Evolutionary conservation across 352 stramenopile genomes (phyloP).

Genomic region (Phytopythium montanum): DNA sequence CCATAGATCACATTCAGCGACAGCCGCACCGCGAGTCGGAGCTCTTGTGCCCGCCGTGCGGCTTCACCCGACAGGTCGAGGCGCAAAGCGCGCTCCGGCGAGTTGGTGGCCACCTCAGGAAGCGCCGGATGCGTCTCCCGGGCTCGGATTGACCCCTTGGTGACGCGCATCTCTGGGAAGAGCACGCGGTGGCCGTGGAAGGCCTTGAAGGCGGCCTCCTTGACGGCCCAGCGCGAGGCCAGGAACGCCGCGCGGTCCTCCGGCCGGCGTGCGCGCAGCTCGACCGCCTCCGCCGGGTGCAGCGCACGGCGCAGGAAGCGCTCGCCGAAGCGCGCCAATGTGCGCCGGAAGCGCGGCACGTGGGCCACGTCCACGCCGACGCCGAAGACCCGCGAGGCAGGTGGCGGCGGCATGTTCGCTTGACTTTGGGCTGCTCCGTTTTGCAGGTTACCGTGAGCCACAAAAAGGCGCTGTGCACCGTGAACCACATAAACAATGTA

Average conservation of each 20-base stretch:
- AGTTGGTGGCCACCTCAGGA: conserved; percentile 26
- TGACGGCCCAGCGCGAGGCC: conserved; percentile 78
- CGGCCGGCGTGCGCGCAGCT: conserved; percentile 43
- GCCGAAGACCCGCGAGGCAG: conserved; percentile 42
- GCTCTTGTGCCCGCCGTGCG: conserved; percentile 37
- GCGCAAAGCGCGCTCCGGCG: conserved; percentile 32
- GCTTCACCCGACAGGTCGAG: conserved; percentile 66
- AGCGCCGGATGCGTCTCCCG: not conserved
- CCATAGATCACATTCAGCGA: not conserved
- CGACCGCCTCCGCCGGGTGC: conserved; percentile 58
- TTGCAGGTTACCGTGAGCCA: not conserved
- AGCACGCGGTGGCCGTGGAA: conserved; percentile 76
- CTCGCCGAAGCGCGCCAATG: conserved; percentile 51
- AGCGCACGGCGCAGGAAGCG: conserved; percentile 59
- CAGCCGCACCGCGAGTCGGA: conserved; percentile 41
- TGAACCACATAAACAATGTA: not conserved
- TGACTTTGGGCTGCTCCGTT: too few relatives aligned
- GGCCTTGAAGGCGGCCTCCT: conserved; percentile 82
- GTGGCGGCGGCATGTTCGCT: conserved; percentile 8
- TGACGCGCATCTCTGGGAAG: conserved; percentile 68
- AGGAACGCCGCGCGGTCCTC: conserved; percentile 48
- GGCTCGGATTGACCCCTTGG: not conserved
- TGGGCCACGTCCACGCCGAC: conserved; percentile 73
- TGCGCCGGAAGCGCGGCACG: conserved; percentile 49
- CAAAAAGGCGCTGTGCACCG: too few relatives aligned